Evolutionary conservation across 257 asterid genomes (phyloP).

Genomic region (Primulina eburnea): DNA sequence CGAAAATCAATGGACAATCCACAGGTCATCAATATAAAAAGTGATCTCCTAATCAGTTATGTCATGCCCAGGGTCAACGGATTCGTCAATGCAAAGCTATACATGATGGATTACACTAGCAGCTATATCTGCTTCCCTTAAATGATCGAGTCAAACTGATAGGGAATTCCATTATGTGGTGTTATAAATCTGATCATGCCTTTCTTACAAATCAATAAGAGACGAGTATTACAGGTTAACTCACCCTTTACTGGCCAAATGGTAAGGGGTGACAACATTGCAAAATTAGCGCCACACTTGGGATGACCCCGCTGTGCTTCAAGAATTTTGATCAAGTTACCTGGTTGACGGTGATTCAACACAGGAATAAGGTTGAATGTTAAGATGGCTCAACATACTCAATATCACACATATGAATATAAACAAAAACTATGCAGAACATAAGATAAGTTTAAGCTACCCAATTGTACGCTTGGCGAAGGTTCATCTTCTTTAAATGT

Average conservation of each 20-base stretch:
- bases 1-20: neutral
- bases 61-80: neutral
- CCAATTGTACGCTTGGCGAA: conserved; percentile 99
- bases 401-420: no score
- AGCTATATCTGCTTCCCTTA: neutral
- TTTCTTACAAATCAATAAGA: neutral
- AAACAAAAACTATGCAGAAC: neutral
- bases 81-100: neutral
- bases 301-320: neutral
- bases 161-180: neutral
- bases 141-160: no score
- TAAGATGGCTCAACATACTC: neutral
- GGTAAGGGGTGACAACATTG: no score
- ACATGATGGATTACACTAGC: neutral
- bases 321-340: neutral
- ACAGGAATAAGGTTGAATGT: neutral
- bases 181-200: no score
- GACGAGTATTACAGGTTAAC: no score
- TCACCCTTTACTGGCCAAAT: no score
- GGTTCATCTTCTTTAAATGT: conserved; percentile 81
- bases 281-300: no score
- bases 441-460: conserved; percentile 29
- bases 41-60: neutral
- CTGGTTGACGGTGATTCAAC: neutral
- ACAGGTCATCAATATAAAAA: neutral